Conservation (phyloP, 2,329 filamentous ascomycete genomes). For the Xylaria sp. region DNA sequence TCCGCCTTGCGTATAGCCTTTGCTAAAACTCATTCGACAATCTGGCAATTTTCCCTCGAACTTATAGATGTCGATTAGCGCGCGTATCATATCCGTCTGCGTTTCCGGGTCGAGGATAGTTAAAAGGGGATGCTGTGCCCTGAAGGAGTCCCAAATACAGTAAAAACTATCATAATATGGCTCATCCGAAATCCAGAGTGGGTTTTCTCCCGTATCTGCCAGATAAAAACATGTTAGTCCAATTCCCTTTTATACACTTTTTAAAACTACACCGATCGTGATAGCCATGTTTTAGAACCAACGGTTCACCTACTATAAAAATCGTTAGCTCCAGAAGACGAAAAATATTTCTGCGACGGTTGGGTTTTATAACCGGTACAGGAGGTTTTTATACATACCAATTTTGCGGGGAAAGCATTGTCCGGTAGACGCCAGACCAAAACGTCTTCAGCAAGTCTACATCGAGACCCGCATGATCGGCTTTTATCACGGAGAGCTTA, state of each 20-base stretch:
- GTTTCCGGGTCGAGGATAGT: conserved; percentile 72
- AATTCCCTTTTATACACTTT: too few relatives aligned
- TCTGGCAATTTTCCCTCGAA: conserved; percentile 71
- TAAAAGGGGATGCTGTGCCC: conserved; percentile 73
- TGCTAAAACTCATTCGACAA: conserved; percentile 78
- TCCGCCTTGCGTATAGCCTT: conserved; percentile 77
- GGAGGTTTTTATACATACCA: too few relatives aligned
- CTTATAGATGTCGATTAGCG: conserved; percentile 73
- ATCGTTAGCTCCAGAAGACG: too few relatives aligned
- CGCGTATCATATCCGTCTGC: conserved; percentile 73
- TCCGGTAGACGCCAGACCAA: conserved; percentile 73
- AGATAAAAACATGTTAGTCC: too few relatives aligned
- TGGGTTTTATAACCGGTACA: too few relatives aligned
- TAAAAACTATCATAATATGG: conserved; percentile 76
- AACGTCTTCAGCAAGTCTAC: conserved; percentile 66
- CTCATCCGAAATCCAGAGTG: conserved; percentile 69
- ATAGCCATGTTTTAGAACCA: too few relatives aligned
- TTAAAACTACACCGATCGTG: too few relatives aligned
- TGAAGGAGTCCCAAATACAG: conserved; percentile 77
- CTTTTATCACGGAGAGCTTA: conserved; percentile 64
- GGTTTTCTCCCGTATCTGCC: conserved; percentile 79
- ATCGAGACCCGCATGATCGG: conserved; percentile 61
- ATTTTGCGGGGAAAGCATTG: conserved; percentile 74
- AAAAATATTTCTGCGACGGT: too few relatives aligned
- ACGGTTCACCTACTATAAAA: too few relatives aligned